Conservation (phyloP, 73 alveolate genomes). For the Tetrahymena elliotti region DNA sequence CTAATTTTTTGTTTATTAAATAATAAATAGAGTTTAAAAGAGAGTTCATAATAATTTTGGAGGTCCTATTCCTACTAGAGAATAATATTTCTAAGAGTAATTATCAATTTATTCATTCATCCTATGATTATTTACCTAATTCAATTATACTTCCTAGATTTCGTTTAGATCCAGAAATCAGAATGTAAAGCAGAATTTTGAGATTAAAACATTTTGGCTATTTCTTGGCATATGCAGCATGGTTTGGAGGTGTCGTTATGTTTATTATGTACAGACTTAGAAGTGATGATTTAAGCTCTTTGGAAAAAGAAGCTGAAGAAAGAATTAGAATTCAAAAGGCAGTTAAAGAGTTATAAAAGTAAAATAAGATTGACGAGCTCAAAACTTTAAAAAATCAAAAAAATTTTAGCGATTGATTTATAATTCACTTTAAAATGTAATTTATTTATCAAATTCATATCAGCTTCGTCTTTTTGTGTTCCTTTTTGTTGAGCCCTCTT, state of each 20-base stretch:
- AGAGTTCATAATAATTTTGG: neutral
- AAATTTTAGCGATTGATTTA: neutral
- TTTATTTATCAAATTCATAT: no score
- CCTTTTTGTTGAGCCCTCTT: neutral
- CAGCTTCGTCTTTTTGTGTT: neutral
- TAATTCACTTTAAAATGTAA: neutral
- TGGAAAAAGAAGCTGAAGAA: conserved; percentile 40
- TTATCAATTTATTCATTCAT: neutral
- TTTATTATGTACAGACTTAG: conserved; percentile 40
- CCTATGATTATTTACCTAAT: neutral
- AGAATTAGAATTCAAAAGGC: conserved; percentile 9
- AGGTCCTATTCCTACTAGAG: neutral
- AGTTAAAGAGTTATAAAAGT: neutral
- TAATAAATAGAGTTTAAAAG: neutral
- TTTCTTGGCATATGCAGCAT: conserved; percentile 18
- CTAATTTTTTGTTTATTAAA: neutral
- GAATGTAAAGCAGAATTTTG: conserved; percentile 28
- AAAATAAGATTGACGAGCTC: neutral
- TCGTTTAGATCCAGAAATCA: conserved; percentile 31
- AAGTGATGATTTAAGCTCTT: conserved; percentile 34
- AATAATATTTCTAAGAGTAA: neutral
- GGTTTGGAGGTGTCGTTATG: conserved; percentile 38
- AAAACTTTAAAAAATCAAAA: neutral
- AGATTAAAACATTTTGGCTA: conserved; percentile 32
- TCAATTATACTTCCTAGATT: neutral